Base-by-base conservation (phyloP, 306 rosid species). In the Sphenostylis stenocarpa region DNA sequence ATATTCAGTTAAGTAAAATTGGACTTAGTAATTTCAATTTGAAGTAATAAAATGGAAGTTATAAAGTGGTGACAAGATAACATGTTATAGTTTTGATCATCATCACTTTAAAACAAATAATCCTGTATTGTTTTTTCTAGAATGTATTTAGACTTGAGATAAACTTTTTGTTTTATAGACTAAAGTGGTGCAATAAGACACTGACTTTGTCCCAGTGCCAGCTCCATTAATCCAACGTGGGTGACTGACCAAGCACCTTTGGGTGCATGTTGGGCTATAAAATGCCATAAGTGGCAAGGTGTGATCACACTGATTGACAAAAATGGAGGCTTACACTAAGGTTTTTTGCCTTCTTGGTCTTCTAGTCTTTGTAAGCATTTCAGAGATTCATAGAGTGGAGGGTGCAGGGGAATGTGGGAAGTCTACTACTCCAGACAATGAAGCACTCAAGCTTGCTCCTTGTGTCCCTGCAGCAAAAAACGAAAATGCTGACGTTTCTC, bases 321-420 rank as follows among this genome's bases (percentile, higher is more conserved):
- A 43, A 48, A 85, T 82, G 86, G 83, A 82, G 13, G 20, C 48
- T 78, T 23, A 77, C 13, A 36, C 29, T 58, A 82, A 87, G 79
- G 63, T 68, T 5, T 62, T 84, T 5, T 77, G 53, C 86, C 2
- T 87, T 57, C 58, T 84, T 56, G 86, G 82, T 31, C 55, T 85
- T 69, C 26, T 89, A 34, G 71, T 72, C 7, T 11, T 80, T 44
- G 68, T 74, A n/a, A 72, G 84, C 80, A 57, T n/a, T 44, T 69
- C 68, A 64, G 79, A 70, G 48, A 4, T 86, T 31, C 77, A 76
- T 36, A 72, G 17, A 34, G 85, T 66, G 63, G 81, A 80, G n/a
- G 83, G 75, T 62, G 86, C 84, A 23, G 78, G 90, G 12, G 85
- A 86, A 23, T 87, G 92, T 75, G 92, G 92, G 1, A 88, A 41